Evolutionary conservation across 1,284 basidiomycete species (phyloP).

Genomic region (Amylostereum areolatum): DNA sequence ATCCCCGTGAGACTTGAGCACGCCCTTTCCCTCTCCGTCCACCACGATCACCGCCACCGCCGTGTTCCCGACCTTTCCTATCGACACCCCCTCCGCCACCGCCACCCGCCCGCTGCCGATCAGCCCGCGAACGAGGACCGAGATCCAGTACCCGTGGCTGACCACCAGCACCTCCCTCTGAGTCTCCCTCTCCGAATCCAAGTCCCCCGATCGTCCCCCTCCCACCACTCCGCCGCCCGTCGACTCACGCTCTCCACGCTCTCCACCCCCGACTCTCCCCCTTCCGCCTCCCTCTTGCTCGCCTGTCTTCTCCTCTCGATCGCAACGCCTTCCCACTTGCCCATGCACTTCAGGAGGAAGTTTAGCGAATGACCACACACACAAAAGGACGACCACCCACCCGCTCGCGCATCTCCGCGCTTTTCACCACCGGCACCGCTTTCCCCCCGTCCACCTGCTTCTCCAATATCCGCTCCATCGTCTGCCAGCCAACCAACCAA

Average conservation of each 20-base stretch:
- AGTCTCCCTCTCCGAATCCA: not conserved
- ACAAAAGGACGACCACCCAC: constrained; percentile 29
- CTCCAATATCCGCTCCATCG: constrained; percentile 53
- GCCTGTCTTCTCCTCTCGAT: constrained; percentile 12
- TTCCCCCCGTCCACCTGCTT: constrained; percentile 43
- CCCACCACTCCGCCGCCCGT: constrained; percentile 59
- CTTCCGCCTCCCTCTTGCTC: constrained; percentile 19
- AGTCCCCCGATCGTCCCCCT: constrained; percentile 16
- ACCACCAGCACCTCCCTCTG: constrained; percentile 48
- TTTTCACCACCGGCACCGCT: constrained; percentile 35
- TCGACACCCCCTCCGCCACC: constrained; percentile 33
- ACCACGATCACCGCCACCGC: constrained; percentile 58
- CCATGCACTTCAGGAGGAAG: constrained; percentile 45
- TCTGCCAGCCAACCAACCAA: constrained; percentile 32
- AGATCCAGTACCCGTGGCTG: constrained; percentile 63
- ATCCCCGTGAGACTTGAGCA: constrained; percentile 48
- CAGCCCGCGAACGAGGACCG: constrained; percentile 42
- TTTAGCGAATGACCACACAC: not conserved
- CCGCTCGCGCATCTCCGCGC: constrained; percentile 53
- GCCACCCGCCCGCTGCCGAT: constrained; percentile 32
- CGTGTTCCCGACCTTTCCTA: constrained; percentile 48
- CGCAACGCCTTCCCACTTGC: constrained; percentile 50
- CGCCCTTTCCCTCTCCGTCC: constrained; percentile 31
- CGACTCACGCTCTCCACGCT: constrained; percentile 29
- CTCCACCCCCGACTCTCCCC: constrained; percentile 30